These are phyloP conservation scores for Phylloporus sp. DNA, from an alignment of 1,284 basidiomycete species.

Conservation along the genomic window DNA sequence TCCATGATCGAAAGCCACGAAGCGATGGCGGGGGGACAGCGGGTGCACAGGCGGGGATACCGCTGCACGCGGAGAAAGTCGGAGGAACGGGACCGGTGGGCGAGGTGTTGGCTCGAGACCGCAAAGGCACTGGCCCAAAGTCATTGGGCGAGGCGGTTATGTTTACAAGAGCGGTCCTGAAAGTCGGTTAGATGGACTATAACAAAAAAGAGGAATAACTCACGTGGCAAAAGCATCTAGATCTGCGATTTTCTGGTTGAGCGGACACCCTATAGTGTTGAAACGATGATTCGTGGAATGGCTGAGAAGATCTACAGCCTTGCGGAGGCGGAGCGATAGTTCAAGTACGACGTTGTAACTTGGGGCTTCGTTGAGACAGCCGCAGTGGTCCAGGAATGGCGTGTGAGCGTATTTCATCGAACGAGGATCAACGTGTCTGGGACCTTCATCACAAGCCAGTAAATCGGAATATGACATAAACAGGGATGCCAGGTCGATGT, in stretches of 20 bases:
- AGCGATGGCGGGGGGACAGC: constrained; percentile 34
- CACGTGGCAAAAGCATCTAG: constrained; percentile 62
- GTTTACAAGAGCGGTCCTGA: constrained; percentile 44
- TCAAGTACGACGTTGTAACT: constrained; percentile 63
- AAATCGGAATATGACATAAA: constrained; percentile 44
- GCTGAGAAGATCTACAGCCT: constrained; percentile 57
- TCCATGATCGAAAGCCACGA: constrained; percentile 39
- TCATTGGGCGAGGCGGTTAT: constrained; percentile 34
- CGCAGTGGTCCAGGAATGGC: constrained; percentile 46
- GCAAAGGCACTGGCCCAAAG: constrained; percentile 15
- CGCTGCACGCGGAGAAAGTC: constrained; percentile 13
- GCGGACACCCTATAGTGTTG: constrained; percentile 45
- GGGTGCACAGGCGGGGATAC: constrained; percentile 13
- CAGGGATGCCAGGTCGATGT: constrained; percentile 46
- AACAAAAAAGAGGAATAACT: constrained; percentile 28
- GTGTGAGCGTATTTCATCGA: constrained; percentile 20
- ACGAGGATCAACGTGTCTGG: constrained; percentile 16
- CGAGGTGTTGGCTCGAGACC: constrained; percentile 18
- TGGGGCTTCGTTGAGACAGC: constrained; percentile 56
- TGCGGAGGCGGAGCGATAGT: constrained; percentile 61
- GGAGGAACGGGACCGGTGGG: constrained; percentile 7
- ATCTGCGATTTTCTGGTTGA: constrained; percentile 58
- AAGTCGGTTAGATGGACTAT: constrained; percentile 5
- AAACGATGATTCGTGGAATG: constrained; percentile 53
- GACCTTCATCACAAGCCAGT: constrained; percentile 22